These are phyloP conservation scores for Crassisporium funariophilum DNA, from an alignment of 768 basidiomycete genomes.

Conservation along the genomic window DNA sequence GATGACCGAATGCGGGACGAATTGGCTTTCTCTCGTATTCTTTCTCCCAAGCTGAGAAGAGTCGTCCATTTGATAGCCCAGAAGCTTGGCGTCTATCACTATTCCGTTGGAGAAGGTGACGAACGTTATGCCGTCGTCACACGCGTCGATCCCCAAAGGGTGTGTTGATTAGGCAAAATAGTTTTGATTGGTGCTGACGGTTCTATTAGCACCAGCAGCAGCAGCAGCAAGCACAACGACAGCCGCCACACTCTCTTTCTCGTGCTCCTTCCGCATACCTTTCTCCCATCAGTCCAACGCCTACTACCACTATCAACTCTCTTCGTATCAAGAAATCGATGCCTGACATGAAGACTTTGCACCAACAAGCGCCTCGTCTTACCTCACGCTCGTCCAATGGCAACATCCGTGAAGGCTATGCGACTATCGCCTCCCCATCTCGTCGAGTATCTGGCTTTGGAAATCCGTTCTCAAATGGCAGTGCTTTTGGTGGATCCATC, in stretches of 20 bases:
- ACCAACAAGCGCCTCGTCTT: conserved; percentile 77
- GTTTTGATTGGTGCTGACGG: conserved; percentile 11
- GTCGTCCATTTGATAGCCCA: conserved; percentile 96
- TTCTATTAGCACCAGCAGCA: conserved; percentile 35
- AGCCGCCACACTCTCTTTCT: conserved; percentile 64
- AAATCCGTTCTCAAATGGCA: conserved; percentile 65
- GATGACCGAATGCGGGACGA: conserved; percentile 97
- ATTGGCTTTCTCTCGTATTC: conserved; percentile 90
- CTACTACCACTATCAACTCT: conserved; percentile 42
- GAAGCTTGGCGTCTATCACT: conserved; percentile 94
- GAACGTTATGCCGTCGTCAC: conserved; percentile 94
- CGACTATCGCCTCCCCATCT: conserved; percentile 82
- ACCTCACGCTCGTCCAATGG: conserved; percentile 83
- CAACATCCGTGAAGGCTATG: conserved; percentile 85
- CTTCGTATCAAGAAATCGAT: conserved; percentile 96
- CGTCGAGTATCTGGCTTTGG: conserved; percentile 74
- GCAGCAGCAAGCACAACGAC: conserved; percentile 47
- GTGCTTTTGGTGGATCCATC: conserved; percentile 43
- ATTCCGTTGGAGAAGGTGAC: conserved; percentile 90
- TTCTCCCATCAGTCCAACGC: conserved; percentile 47
- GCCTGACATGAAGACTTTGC: conserved; percentile 94
- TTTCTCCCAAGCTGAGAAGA: conserved; percentile 82
- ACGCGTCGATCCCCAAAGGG: conserved; percentile 82
- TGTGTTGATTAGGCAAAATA: conserved; percentile 37
- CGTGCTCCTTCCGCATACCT: conserved; percentile 84